Conservation (phyloP, 352 stramenopile genomes). For the Globisporangium cystogenes region DNA sequence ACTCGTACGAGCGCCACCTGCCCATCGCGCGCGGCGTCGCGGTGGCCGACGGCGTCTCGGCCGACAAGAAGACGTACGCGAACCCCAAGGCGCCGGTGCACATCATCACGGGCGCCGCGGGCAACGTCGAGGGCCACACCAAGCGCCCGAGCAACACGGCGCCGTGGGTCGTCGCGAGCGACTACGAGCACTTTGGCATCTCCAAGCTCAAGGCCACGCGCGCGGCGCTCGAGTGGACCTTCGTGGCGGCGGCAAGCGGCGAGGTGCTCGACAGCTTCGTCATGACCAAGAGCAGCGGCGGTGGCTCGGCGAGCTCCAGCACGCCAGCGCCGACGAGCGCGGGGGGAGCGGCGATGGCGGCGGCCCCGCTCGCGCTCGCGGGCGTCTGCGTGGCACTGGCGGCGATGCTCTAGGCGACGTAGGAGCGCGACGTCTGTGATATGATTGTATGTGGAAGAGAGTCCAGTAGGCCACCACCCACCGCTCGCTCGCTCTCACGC, state of each 20-base stretch:
- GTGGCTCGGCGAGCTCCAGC: no score
- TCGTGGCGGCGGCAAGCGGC: constrained; percentile 16
- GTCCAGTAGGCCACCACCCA: no score
- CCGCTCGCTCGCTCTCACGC: no score
- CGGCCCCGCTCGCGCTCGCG: no score
- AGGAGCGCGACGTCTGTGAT: no score
- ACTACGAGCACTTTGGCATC: constrained; percentile 36
- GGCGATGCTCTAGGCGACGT: no score
- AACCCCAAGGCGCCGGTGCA: constrained; percentile 62
- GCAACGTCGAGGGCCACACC: constrained; percentile 52
- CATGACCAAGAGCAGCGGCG: constrained; percentile 9
- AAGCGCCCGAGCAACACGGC: background rate
- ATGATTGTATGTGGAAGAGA: no score
- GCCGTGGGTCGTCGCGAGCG: constrained; percentile 52
- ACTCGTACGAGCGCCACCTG: constrained; percentile 79
- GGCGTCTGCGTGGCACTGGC: no score
- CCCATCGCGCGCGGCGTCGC: constrained; percentile 42
- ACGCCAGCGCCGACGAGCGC: no score
- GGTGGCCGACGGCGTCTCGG: constrained; percentile 39
- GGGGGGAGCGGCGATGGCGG: no score
- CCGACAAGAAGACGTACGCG: constrained; percentile 44
- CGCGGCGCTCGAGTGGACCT: constrained; percentile 19
- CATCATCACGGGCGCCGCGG: constrained; percentile 51
- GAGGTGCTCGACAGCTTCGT: constrained; percentile 17
- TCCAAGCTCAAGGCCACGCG: constrained; percentile 5